phyloP scores from a whole-genome alignment of 345 rosid species.

The Excoecaria cochinchinensis region DNA sequence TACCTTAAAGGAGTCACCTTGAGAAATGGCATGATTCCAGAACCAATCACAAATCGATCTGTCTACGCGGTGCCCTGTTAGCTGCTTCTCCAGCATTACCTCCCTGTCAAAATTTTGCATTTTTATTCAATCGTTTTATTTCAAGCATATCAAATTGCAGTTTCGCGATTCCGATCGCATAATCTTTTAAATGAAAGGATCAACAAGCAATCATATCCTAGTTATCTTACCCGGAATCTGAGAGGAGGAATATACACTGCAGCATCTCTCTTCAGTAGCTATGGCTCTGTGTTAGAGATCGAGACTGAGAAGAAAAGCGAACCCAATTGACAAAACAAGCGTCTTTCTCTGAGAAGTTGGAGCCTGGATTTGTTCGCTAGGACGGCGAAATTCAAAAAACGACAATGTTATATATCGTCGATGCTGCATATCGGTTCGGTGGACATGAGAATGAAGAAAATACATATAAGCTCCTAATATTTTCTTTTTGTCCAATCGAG shows the following conservation, averaged over 20 bases:
- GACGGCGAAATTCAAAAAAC: neutral
- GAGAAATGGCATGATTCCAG: slow-evolving; percentile 80
- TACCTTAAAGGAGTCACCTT: slow-evolving; percentile 75
- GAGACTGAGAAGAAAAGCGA: slow-evolving; percentile 3
- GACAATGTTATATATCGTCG: neutral
- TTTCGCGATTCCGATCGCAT: neutral
- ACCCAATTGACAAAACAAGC: neutral
- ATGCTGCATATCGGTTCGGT: no score
- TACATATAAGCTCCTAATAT: neutral
- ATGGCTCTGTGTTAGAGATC: neutral
- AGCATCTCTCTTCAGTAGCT: slow-evolving; percentile 44
- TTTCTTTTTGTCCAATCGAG: no score
- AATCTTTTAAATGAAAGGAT: slow-evolving; percentile 4
- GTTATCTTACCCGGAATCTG: slow-evolving; percentile 76
- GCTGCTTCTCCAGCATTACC: slow-evolving; percentile 96
- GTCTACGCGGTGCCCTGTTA: slow-evolving; percentile 90
- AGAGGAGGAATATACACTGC: slow-evolving; percentile 93
- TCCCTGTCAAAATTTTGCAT: slow-evolving; percentile 48
- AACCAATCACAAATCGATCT: slow-evolving; percentile 94
- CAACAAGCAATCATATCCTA: neutral
- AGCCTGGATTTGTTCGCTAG: no score
- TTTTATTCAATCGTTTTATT: neutral
- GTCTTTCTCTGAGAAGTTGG: neutral
- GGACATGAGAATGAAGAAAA: neutral
- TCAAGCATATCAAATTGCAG: slow-evolving; percentile 9